phyloP scores from a whole-genome alignment of 257 asterid species.

The Salvia miltiorrhiza region DNA sequence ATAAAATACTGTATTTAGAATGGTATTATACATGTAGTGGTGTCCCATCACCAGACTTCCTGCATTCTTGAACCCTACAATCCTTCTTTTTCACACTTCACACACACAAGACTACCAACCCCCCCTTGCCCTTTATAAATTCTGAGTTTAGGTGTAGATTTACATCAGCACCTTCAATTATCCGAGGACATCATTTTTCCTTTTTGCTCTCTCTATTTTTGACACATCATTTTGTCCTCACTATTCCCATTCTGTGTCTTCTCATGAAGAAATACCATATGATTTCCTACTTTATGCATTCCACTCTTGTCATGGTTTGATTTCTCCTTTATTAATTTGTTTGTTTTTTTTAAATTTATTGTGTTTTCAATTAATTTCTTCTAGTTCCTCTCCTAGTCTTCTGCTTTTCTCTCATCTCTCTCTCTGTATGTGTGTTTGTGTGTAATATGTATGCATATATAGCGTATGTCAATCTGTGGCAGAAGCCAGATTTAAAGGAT shows the following conservation, averaged over 20 bases:
- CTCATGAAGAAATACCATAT: conserved; percentile 21
- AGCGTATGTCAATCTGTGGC: too few species aligned
- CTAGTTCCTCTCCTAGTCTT: neutral
- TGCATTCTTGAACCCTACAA: conserved; percentile 23
- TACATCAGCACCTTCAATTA: neutral
- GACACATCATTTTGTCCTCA: conserved; percentile 24
- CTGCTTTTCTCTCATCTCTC: neutral
- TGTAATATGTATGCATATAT: neutral
- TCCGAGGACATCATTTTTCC: neutral
- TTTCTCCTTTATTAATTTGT: neutral
- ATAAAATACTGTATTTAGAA: neutral
- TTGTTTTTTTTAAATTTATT: neutral
- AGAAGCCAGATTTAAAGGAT: neutral
- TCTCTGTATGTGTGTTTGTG: neutral
- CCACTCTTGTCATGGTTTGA: neutral
- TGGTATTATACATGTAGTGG: neutral
- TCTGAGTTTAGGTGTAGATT: neutral
- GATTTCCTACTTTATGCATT: neutral
- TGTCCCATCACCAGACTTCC: conserved; percentile 24
- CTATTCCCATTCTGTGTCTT: conserved; percentile 19
- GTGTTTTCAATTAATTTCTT: neutral
- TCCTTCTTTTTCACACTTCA: conserved; percentile 13
- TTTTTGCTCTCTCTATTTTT: conserved; percentile 15
- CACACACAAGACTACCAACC: neutral
- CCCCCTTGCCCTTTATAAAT: neutral